These are phyloP conservation scores for Peronospora farinosa DNA, from an alignment of 352 stramenopile genomes.

Conservation along the genomic window DNA sequence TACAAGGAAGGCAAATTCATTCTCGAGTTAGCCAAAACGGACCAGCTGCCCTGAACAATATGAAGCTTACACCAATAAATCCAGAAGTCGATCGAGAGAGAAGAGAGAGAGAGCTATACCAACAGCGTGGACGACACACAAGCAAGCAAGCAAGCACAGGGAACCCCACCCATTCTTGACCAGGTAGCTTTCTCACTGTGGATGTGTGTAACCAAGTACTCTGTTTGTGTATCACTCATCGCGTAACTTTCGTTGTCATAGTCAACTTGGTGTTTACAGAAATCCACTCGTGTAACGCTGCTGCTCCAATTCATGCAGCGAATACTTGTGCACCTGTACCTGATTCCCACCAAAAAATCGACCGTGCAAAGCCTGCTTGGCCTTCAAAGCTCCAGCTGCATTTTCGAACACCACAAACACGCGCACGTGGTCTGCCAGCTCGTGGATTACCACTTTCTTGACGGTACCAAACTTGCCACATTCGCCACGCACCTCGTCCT, in stretches of 20 bases:
- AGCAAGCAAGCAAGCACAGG: conserved; percentile 23
- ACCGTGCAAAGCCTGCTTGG: conserved; percentile 55
- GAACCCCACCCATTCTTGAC: conserved; percentile 5
- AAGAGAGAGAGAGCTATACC: conserved; percentile 17
- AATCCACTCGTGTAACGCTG: conserved; percentile 52
- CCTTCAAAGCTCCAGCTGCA: conserved; percentile 38
- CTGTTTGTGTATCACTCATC: conserved; percentile 7
- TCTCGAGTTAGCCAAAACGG: conserved; percentile 91
- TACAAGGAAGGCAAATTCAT: conserved; percentile 97
- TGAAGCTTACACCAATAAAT: conserved; percentile 14
- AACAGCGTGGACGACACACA: conserved; percentile 32
- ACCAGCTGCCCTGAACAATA: conserved; percentile 33
- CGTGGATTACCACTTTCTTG: conserved; percentile 49
- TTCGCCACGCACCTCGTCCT: conserved; percentile 60
- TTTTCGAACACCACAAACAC: conserved; percentile 71
- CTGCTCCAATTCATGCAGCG: conserved; percentile 36
- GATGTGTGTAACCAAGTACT: conserved; percentile 15
- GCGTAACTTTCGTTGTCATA: conserved; percentile 7
- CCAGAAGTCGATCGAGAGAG: background rate
- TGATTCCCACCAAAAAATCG: conserved; percentile 75
- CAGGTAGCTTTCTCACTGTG: conserved; percentile 8
- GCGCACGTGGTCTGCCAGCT: conserved; percentile 63
- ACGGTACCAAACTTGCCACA: conserved; percentile 59
- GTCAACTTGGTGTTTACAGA: conserved; percentile 24
- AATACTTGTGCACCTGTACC: conserved; percentile 60